Conservation (phyloP, 2,329 filamentous ascomycete species). For the Hirsutella minnesotensis region DNA sequence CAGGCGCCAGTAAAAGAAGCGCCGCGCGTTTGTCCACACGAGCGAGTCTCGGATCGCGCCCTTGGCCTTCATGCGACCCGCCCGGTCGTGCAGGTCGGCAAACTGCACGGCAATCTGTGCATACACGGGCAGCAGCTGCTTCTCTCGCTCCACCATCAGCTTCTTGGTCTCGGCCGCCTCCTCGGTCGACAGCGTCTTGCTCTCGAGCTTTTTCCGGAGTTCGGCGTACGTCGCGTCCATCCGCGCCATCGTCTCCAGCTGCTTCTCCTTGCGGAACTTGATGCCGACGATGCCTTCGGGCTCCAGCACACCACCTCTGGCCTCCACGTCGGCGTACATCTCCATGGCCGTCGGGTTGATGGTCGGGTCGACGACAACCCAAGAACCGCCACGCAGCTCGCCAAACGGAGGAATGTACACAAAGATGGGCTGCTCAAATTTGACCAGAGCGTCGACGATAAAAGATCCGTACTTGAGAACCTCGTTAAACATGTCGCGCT, state of each 20-base stretch:
- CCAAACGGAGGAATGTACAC: constrained; percentile 97
- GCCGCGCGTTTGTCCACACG: constrained; percentile 77
- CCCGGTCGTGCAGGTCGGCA: constrained; percentile 91
- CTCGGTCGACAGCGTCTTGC: constrained; percentile 53
- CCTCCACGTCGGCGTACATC: constrained; percentile 95
- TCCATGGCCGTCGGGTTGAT: constrained; percentile 97
- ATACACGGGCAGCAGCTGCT: constrained; percentile 84
- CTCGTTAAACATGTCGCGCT: constrained; percentile 99
- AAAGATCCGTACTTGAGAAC: constrained; percentile 98
- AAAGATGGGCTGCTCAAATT: constrained; percentile 97
- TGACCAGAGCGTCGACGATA: constrained; percentile 96
- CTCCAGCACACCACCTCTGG: constrained; percentile 93
- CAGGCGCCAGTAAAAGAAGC: constrained; percentile 99
- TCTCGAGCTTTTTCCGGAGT: constrained; percentile 67
- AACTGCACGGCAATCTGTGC: constrained; percentile 93
- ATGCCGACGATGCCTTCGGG: constrained; percentile 97
- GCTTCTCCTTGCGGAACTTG: constrained; percentile 96
- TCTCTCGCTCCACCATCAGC: constrained; percentile 76
- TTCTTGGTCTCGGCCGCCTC: constrained; percentile 68
- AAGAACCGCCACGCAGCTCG: constrained; percentile 95
- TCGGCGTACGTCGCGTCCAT: constrained; percentile 74
- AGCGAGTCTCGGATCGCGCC: constrained; percentile 76
- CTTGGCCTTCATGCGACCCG: constrained; percentile 97
- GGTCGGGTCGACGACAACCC: constrained; percentile 97
- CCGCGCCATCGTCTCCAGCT: constrained; percentile 93